Percentiles rank a stretch among this genome's conserved stretches.
phyloP scores from a whole-genome alignment of 2,329 filamentous ascomycete species.

The Neofusicoccum cordaticola region DNA sequence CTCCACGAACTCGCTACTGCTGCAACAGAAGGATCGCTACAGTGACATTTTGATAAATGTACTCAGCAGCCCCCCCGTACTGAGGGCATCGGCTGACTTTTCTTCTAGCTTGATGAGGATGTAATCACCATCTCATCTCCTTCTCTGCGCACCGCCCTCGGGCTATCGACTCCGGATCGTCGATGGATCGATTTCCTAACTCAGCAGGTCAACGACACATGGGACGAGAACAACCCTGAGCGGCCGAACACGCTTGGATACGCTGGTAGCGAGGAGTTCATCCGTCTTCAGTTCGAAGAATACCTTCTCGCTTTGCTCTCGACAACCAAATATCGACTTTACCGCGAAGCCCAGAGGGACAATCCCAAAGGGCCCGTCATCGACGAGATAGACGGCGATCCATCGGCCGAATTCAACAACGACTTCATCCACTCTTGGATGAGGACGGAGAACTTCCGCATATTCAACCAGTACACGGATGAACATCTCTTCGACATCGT shows the following conservation, averaged over 20 bases:
- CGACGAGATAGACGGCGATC: slow-evolving; percentile 67
- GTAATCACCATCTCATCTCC: slow-evolving; percentile 80
- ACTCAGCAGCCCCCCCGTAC: neutral
- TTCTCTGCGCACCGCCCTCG: slow-evolving; percentile 70
- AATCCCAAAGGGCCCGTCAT: slow-evolving; percentile 62
- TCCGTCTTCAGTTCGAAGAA: slow-evolving; percentile 93
- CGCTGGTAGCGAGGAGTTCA: slow-evolving; percentile 94
- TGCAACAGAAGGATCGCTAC: slow-evolving; percentile 93
- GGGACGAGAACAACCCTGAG: slow-evolving; percentile 86
- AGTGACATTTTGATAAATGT: slow-evolving; percentile 92
- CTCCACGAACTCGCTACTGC: slow-evolving; percentile 88
- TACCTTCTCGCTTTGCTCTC: slow-evolving; percentile 88
- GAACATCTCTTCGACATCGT: slow-evolving; percentile 91
- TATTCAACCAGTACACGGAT: slow-evolving; percentile 74
- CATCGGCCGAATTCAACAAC: slow-evolving; percentile 74
- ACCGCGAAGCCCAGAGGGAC: slow-evolving; percentile 43
- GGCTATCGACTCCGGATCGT: slow-evolving; percentile 80
- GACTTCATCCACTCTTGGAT: slow-evolving; percentile 89
- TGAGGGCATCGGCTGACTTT: neutral
- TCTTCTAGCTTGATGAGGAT: slow-evolving; percentile 71
- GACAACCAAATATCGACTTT: slow-evolving; percentile 78
- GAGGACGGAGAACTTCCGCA: slow-evolving; percentile 82
- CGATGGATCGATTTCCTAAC: slow-evolving; percentile 97
- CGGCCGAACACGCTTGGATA: slow-evolving; percentile 94
- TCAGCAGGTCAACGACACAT: slow-evolving; percentile 90